Conservation (phyloP, 1,284 basidiomycete genomes). For the Trametes polyzona region DNA sequence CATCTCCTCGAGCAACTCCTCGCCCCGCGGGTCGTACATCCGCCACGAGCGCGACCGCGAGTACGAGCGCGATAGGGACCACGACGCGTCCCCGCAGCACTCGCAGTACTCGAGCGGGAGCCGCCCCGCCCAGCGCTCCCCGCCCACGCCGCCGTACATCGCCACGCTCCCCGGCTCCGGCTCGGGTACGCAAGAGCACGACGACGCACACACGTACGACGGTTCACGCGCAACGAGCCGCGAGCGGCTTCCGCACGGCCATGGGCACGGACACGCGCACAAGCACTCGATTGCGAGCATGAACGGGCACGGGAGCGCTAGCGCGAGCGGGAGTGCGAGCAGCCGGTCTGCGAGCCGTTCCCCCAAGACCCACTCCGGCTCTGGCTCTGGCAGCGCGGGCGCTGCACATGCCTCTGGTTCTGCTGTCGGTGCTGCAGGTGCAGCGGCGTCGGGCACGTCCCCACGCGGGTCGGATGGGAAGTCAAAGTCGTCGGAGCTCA, state of each 20-base stretch:
- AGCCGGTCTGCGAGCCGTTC: conserved; percentile 25
- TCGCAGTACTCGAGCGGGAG: conserved; percentile 12
- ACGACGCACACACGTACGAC: conserved; percentile 20
- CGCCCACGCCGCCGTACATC: conserved; percentile 36
- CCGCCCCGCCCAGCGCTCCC: conserved; percentile 22
- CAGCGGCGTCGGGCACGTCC: conserved; percentile 8
- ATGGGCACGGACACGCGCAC: not conserved
- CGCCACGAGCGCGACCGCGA: conserved; percentile 24
- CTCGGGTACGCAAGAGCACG: conserved; percentile 29
- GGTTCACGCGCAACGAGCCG: conserved; percentile 9
- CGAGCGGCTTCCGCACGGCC: not conserved
- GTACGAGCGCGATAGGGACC: conserved; percentile 14
- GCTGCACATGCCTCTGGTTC: no score
- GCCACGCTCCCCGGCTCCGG: conserved; percentile 34
- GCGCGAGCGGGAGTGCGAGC: conserved; percentile 22
- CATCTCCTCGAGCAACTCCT: conserved; percentile 14
- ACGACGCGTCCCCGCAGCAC: conserved; percentile 24
- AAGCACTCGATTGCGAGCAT: not conserved
- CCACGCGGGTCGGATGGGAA: conserved; percentile 28
- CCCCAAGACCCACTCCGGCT: no score
- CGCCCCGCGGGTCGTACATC: conserved; percentile 17
- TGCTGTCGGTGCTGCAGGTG: conserved; percentile 1
- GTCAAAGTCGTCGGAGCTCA: conserved; percentile 20
- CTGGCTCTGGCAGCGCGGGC: no score
- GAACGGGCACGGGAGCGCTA: conserved; percentile 21